Evolutionary conservation across 441 rosid genomes (phyloP), one percentile per base, ranked within the genome.

Genomic region (Jatropha multifida): DNA sequence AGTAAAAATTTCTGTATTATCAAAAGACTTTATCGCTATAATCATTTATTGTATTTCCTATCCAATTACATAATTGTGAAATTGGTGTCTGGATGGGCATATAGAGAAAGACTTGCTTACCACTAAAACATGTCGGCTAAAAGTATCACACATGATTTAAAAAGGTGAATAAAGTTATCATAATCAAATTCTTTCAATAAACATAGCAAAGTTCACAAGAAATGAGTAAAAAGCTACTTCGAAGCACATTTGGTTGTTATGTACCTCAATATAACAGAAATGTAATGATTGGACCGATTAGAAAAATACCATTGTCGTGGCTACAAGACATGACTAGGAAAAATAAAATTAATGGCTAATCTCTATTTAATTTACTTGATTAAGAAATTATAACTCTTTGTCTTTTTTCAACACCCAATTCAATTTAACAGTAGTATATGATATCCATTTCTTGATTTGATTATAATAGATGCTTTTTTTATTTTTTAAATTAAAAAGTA

Each of bases 101-200:
- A 54, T 27, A 14, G 23, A 70, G 72, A 44, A 69, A 76, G 71
- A 56, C 12, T 44, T 77, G 44, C 38, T 68, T 37, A 61, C 81
- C 85, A 81, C 86, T 79, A 61, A 62, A 72, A 81, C 51, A 56
- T 87, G 89, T 86, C 87, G 74, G 84, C 76, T 79, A 81, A 89
- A 89, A 82, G 87, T 80, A 73, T 76, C 70, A 11, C 86, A 80
- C 13, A 41, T 14, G 2, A 8, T 69, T 81, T 58, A 76, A 56
- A 23, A 80, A 68, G 81, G 38, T 66, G 56, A 56, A 68, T 65
- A 78, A 78, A 78, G 78, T 42, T 46, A n/a, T 27, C 2, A 38
- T 49, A 23, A 42, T 69, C 8, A 15, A 63, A 4, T 38, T 59
- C 38, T 55, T 71, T 1, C 44, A 60, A 56, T 14, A 41, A 78